phyloP scores from a whole-genome alignment of 2,329 filamentous ascomycete genomes.

The Zymoseptoria tritici region DNA sequence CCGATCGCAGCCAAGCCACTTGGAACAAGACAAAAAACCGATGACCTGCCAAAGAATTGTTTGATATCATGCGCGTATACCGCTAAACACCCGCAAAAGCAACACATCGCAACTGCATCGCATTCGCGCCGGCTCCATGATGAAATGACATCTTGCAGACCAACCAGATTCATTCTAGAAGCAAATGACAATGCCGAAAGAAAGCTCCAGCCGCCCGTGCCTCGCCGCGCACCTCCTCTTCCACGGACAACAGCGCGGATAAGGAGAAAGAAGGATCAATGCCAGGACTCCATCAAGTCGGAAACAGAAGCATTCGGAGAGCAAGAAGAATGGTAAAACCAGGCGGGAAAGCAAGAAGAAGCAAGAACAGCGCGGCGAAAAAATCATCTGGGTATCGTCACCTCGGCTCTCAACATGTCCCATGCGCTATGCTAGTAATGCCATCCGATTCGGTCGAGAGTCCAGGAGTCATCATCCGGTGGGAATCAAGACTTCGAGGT shows the following conservation, averaged over 20 bases:
- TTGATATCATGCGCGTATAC: neutral
- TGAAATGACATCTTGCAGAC: neutral
- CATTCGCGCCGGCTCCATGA: neutral
- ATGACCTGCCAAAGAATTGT: neutral
- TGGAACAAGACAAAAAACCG: neutral
- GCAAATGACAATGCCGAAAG: neutral
- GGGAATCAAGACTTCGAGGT: neutral
- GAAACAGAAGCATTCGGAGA: too few species aligned
- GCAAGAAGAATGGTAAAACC: neutral
- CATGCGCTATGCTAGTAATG: constrained; percentile 16
- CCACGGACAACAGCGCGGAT: neutral
- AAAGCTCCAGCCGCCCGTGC: neutral
- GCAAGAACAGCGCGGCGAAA: neutral
- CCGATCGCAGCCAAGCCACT: neutral
- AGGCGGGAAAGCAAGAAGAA: neutral
- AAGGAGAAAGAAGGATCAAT: neutral
- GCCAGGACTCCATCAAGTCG: too few species aligned
- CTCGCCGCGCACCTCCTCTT: neutral
- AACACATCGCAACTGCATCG: neutral
- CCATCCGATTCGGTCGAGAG: constrained; percentile 3
- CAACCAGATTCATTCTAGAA: neutral
- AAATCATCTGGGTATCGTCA: constrained; percentile 19
- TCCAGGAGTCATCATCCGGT: neutral
- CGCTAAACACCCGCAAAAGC: neutral
- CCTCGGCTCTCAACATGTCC: constrained; percentile 7